These are phyloP conservation scores for Hortiboletus rubellus DNA, from an alignment of 1,284 basidiomycete species.

Conservation along the genomic window DNA sequence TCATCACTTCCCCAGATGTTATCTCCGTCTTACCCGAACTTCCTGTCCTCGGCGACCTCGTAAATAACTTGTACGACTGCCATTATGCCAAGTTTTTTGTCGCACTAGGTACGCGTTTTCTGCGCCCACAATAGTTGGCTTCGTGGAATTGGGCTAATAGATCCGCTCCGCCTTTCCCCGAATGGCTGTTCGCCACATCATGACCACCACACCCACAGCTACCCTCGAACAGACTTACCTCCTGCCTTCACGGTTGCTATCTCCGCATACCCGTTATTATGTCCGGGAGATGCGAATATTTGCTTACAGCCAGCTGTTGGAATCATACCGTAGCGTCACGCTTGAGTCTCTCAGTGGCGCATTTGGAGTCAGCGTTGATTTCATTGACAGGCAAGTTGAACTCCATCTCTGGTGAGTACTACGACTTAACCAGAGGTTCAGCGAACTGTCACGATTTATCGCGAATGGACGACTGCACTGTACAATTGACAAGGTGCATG, in stretches of 20 bases:
- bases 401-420: background rate
- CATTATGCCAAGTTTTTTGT: constrained; percentile 95
- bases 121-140: background rate
- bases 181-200: background rate
- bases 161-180: constrained; percentile 5
- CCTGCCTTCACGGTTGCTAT: constrained; percentile 82
- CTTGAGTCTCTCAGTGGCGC: constrained; percentile 84
- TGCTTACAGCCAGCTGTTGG: constrained; percentile 90
- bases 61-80: constrained; percentile 84
- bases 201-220: constrained; percentile 45
- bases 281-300: constrained; percentile 96
- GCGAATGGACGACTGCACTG: constrained; percentile 87
- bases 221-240: constrained; percentile 88
- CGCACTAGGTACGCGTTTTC: constrained; percentile 63
- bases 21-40: constrained; percentile 71
- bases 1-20: constrained; percentile 70
- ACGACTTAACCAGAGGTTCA: constrained; percentile 33
- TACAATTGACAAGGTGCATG: constrained; percentile 93
- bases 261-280: constrained; percentile 88
- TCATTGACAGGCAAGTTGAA: constrained; percentile 76
- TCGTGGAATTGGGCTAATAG: constrained; percentile 9
- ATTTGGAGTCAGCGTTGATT: constrained; percentile 89
- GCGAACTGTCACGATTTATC: constrained; percentile 93
- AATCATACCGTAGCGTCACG: constrained; percentile 89
- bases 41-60: constrained; percentile 67